A percentile compares a stretch with the other conserved stretches of the same genome.
phyloP scores from a whole-genome alignment of 352 stramenopile genomes.

The Phytophthora cryptogea region DNA sequence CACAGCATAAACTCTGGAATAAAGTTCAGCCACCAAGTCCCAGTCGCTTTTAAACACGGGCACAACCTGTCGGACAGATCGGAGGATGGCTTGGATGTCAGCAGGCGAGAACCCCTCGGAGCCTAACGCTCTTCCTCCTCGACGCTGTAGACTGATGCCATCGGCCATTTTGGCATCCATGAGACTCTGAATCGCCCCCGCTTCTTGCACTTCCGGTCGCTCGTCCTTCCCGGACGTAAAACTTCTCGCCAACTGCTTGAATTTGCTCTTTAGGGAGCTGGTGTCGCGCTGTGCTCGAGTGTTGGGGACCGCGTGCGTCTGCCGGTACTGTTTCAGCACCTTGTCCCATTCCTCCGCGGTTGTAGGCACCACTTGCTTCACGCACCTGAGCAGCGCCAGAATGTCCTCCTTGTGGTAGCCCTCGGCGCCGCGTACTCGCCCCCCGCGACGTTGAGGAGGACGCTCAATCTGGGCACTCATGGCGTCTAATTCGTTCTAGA shows the following conservation, averaged over 20 bases:
- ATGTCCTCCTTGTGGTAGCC: conserved; percentile 41
- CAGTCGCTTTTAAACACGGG: conserved; percentile 26
- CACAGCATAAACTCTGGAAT: conserved; percentile 29
- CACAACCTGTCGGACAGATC: conserved; percentile 17
- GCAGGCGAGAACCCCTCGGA: conserved; percentile 33
- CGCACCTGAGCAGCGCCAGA: conserved; percentile 21
- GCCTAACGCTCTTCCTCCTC: conserved; percentile 29
- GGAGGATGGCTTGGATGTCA: conserved; percentile 28
- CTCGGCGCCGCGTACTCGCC: conserved; percentile 33
- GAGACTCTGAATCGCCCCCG: conserved; percentile 13
- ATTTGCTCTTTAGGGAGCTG: conserved; percentile 34
- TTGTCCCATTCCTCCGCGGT: conserved; percentile 29
- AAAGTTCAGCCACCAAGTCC: conserved; percentile 31
- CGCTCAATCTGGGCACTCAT: conserved; percentile 13
- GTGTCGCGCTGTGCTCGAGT: conserved; percentile 28
- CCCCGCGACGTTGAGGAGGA: conserved; percentile 28
- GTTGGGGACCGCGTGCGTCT: conserved; percentile 31
- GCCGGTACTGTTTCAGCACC: conserved; percentile 34
- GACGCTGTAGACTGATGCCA: conserved; percentile 23
- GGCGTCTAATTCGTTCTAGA: neutral
- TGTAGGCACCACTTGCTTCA: conserved; percentile 21
- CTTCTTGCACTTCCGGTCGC: conserved; percentile 22
- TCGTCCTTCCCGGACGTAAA: conserved; percentile 5
- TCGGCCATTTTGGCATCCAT: conserved; percentile 31
- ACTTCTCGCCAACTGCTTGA: conserved; percentile 33